Conservation (phyloP, 495 filamentous ascomycete genomes). For the Emericellopsis terricola region DNA sequence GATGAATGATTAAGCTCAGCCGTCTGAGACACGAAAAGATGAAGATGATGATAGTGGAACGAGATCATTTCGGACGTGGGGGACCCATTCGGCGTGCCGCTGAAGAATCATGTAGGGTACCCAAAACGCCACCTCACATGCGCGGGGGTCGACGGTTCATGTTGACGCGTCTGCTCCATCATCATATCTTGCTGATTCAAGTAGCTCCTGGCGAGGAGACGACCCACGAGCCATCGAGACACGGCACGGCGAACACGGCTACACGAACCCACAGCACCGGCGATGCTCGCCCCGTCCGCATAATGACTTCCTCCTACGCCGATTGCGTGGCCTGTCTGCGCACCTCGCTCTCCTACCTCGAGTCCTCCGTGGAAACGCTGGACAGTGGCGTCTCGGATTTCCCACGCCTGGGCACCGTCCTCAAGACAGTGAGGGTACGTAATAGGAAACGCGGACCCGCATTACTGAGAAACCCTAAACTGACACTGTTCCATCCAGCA, state of each 20-base stretch:
- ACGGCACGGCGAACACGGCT: not conserved
- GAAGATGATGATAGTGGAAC: no score
- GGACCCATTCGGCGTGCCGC: no score
- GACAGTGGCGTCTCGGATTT: slow-evolving; percentile 25
- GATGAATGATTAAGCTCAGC: no score
- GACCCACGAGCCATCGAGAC: not conserved
- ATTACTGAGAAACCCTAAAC: no score
- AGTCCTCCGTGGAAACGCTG: slow-evolving; percentile 27
- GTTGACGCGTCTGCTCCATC: not conserved
- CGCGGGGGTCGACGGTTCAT: not conserved
- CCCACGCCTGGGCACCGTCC: slow-evolving; percentile 23
- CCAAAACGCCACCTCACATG: not conserved
- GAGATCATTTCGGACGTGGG: no score
- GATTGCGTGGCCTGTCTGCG: slow-evolving; percentile 29
- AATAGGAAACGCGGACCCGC: no score
- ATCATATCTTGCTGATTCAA: not conserved
- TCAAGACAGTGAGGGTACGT: slow-evolving; percentile 29
- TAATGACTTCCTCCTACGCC: slow-evolving; percentile 15
- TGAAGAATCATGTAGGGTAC: no score
- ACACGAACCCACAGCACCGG: not conserved
- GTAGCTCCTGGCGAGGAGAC: not conserved
- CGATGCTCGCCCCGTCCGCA: not conserved
- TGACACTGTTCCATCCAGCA: no score
- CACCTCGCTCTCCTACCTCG: slow-evolving; percentile 31
- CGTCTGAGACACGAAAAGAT: no score